Evolutionary conservation across 2,329 filamentous ascomycete species (phyloP).

Genomic region (Phyllosticta paracitricarpa): DNA sequence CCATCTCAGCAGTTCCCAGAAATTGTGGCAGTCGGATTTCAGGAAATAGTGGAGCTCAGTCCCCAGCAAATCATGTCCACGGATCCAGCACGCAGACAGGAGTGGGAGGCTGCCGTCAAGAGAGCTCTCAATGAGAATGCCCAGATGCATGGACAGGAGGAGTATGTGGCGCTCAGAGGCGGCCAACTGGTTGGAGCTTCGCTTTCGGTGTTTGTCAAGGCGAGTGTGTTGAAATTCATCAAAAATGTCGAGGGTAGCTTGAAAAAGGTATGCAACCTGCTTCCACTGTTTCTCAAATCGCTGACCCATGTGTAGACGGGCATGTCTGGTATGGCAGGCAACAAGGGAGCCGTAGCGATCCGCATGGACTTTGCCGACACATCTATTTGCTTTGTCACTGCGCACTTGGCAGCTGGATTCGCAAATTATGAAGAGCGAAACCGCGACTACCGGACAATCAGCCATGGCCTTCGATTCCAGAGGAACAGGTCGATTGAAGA

Average conservation of each 20-base stretch:
- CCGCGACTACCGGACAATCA: conserved; percentile 82
- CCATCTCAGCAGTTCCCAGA: conserved; percentile 57
- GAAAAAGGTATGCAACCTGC: conserved; percentile 55
- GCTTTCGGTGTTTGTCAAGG: conserved; percentile 80
- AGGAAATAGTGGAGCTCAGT: conserved; percentile 96
- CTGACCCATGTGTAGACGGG: conserved; percentile 52
- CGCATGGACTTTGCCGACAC: conserved; percentile 91
- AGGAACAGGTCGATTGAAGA: conserved; percentile 84
- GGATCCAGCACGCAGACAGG: conserved; percentile 71
- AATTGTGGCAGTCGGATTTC: conserved; percentile 84
- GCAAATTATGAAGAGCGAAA: conserved; percentile 95
- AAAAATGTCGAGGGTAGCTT: conserved; percentile 95
- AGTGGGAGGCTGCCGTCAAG: conserved; percentile 79
- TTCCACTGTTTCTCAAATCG: not conserved
- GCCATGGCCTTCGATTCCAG: conserved; percentile 79
- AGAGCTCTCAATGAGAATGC: conserved; percentile 65
- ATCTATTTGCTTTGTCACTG: conserved; percentile 88
- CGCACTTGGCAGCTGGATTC: conserved; percentile 91
- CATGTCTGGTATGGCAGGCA: conserved; percentile 93
- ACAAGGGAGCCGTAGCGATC: conserved; percentile 95
- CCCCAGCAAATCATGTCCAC: conserved; percentile 99
- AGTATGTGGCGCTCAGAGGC: conserved; percentile 81
- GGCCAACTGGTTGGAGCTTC: conserved; percentile 93
- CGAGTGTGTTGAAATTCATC: conserved; percentile 65
- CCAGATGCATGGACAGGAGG: conserved; percentile 53